Evolutionary conservation across 495 filamentous ascomycete species (phyloP), one percentile per base, ranked within the genome.

Genomic region (Daldinia vernicosa): DNA sequence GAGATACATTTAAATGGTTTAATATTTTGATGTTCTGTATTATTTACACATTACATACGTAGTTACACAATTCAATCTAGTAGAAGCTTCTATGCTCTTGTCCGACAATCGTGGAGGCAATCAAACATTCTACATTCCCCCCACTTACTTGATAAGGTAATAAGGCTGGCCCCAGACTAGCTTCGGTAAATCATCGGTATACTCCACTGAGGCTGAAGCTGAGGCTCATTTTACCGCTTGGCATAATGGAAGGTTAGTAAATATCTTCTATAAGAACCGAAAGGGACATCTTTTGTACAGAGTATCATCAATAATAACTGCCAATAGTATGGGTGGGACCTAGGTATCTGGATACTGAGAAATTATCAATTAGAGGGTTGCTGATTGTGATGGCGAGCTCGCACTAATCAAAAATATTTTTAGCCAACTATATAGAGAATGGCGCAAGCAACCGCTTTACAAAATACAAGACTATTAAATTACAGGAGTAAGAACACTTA

Each of bases 161-260:
- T 66, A 66, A 71, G 68, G 68, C 68, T 66, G 58, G 63, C 26
- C 51, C 19, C 11, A 47, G 52, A 58, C 68, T 61, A 66, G 17
- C 40, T 56, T 22, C 28, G 67, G 60, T 17, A 60, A 58, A 65
- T 59, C 27, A 22, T 50, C 61, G 50, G 51, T 11, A 52, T 45
- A 27, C 40, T 19, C 43, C 51, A 39, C 68, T 65, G 69, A 71
- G 63, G 63, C 63, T 67, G 53, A 66, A 63, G 60, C 35, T 60
- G 53, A 54, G 64, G 54, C 64, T 72, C 40, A 60, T 24, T 39
- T 15, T 59, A 40, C 2, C 40, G 17, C 50, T 67, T 61, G 57
- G 50, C 65, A 56, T 61, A 43, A 35, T 61, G 40, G 24, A 35
- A 67, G 40, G 24, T 32, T n/a, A n/a, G n/a, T n/a, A n/a, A n/a